These are phyloP conservation scores for Daldinia sp. DNA, from an alignment of 2,329 filamentous ascomycete genomes.

Conservation along the genomic window DNA sequence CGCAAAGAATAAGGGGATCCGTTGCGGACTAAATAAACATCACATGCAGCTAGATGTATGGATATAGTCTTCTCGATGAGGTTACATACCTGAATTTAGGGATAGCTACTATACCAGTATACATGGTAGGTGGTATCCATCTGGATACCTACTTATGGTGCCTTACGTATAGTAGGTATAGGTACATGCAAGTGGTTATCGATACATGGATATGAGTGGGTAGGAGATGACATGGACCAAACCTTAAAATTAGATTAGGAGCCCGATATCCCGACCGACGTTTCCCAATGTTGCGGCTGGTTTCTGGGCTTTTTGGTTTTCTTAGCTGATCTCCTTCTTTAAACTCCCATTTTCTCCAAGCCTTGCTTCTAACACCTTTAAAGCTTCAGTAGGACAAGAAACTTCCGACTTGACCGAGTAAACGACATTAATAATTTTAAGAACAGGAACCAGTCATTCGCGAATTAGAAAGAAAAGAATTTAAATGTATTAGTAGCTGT, in stretches of 20 bases:
- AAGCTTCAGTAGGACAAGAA: not conserved
- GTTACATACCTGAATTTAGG: not conserved
- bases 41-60: not conserved
- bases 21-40: not conserved
- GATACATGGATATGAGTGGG: slow-evolving; percentile 13
- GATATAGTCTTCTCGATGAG: not conserved
- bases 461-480: slow-evolving; percentile 25
- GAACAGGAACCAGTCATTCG: slow-evolving; percentile 14
- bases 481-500: slow-evolving; percentile 29
- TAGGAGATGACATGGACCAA: slow-evolving; percentile 24
- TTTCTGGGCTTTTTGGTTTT: too few species aligned
- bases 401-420: slow-evolving; percentile 4
- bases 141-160: not conserved
- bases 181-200: slow-evolving; percentile 1
- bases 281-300: slow-evolving; percentile 20
- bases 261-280: slow-evolving; percentile 31
- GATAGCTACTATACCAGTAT: not conserved
- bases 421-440: slow-evolving; percentile 9
- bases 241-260: slow-evolving; percentile 27
- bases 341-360: slow-evolving; percentile 7
- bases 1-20: not conserved
- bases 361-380: not conserved
- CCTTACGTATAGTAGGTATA: not conserved
- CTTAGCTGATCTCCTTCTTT: too few species aligned
- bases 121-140: not conserved